phyloP scores from a whole-genome alignment of 2,329 filamentous ascomycete genomes.

The Parafenestella ontariensis region DNA sequence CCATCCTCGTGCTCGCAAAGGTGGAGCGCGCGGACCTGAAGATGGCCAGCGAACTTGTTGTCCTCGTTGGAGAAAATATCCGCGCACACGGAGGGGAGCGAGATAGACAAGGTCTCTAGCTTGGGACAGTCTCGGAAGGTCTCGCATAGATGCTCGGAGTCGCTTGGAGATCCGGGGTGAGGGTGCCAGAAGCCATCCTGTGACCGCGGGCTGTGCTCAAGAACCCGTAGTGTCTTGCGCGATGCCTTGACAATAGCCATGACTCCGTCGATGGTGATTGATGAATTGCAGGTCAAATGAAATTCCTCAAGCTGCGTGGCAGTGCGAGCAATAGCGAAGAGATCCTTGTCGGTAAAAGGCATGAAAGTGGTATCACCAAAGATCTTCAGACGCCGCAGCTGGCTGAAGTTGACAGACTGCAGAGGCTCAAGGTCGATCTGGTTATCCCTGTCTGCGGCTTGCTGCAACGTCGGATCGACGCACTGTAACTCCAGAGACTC shows the following conservation, averaged over 20 bases:
- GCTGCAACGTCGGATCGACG: conserved; percentile 57
- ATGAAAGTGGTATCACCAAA: conserved; percentile 62
- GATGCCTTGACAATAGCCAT: conserved; percentile 61
- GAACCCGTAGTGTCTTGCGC: conserved; percentile 55
- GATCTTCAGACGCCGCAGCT: conserved; percentile 60
- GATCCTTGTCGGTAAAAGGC: conserved; percentile 59
- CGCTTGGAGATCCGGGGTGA: conserved; percentile 54
- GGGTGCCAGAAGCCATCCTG: conserved; percentile 61
- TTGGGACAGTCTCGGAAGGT: conserved; percentile 56
- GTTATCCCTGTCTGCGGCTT: conserved; percentile 50
- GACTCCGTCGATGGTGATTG: conserved; percentile 60
- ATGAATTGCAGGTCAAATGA: conserved; percentile 61
- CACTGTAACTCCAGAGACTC: conserved; percentile 61
- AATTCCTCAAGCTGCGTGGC: conserved; percentile 61
- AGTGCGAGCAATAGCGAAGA: conserved; percentile 58
- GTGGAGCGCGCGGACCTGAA: conserved; percentile 58
- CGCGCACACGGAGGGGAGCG: conserved; percentile 57
- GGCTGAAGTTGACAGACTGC: conserved; percentile 58
- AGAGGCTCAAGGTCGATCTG: conserved; percentile 55
- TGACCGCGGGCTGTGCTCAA: conserved; percentile 62
- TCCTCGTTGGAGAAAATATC: conserved; percentile 55
- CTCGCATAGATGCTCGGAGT: conserved; percentile 57
- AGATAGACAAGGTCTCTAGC: conserved; percentile 58
- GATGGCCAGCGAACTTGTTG: conserved; percentile 55
- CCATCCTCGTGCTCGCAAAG: conserved; percentile 53